Conservation (phyloP, 2,329 filamentous ascomycete genomes). For the Amauroascus verrucosus region DNA sequence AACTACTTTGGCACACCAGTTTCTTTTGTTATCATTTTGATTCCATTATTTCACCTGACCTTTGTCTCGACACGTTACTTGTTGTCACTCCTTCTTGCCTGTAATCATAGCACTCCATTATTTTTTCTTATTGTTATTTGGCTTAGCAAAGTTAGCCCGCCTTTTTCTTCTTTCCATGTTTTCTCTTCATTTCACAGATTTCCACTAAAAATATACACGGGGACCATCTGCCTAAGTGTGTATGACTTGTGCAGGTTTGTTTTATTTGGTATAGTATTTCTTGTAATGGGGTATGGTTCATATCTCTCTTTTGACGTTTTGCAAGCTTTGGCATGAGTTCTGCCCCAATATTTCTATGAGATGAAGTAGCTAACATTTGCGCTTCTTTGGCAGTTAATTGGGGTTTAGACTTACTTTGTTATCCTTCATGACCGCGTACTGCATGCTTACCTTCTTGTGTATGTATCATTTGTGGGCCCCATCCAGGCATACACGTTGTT, state of each 20-base stretch:
- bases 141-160: neutral
- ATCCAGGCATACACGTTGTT: too few species aligned
- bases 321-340: too few species aligned
- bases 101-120: conserved; percentile 1
- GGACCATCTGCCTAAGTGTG: neutral
- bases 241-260: neutral
- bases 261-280: neutral
- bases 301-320: neutral
- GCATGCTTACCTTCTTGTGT: too few species aligned
- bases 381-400: too few species aligned
- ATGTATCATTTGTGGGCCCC: too few species aligned
- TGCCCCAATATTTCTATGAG: too few species aligned
- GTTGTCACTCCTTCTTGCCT: neutral
- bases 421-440: too few species aligned
- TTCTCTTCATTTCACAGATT: neutral
- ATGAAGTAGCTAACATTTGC: too few species aligned
- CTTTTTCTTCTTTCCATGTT: neutral
- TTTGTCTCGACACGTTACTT: neutral
- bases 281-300: neutral
- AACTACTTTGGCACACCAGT: neutral
- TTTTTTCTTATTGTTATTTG: neutral
- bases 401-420: too few species aligned
- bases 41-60: neutral
- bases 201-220: neutral
- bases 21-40: neutral